phyloP scores from a whole-genome alignment of 257 asterid species.

The Solanum sejunctum region DNA sequence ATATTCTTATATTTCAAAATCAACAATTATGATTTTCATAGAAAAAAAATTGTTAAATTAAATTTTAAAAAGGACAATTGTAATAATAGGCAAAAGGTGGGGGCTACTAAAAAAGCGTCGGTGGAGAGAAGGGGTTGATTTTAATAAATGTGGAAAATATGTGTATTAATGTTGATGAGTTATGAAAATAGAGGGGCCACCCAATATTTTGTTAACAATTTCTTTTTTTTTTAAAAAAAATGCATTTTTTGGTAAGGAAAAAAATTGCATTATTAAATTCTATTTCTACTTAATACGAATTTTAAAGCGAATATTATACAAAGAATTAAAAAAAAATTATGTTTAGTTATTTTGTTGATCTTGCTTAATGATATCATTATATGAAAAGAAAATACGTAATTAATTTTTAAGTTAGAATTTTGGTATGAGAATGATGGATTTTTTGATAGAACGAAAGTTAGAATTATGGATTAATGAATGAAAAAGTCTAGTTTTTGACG shows the following conservation, averaged over 20 bases:
- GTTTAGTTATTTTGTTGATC: neutral
- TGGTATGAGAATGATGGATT: fast-evolving
- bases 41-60: neutral
- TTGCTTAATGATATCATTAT: neutral
- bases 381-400: neutral
- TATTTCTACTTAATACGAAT: neutral
- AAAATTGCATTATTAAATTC: neutral
- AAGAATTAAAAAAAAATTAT: neutral
- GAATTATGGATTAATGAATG: neutral
- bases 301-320: neutral
- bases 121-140: conserved; percentile 1
- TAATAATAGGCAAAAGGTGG: neutral
- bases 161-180: neutral
- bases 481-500: neutral
- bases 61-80: neutral
- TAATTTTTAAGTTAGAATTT: neutral
- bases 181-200: neutral
- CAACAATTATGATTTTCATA: neutral
- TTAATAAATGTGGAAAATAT: conserved; percentile 1
- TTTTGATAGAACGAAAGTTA: neutral
- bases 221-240: no score
- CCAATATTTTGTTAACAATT: neutral
- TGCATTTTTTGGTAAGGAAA: no score
- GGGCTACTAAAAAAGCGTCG: neutral
- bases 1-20: neutral